These are phyloP conservation scores for Fusarium scirpi DNA, from an alignment of 2,329 filamentous ascomycete species.

Conservation along the genomic window DNA sequence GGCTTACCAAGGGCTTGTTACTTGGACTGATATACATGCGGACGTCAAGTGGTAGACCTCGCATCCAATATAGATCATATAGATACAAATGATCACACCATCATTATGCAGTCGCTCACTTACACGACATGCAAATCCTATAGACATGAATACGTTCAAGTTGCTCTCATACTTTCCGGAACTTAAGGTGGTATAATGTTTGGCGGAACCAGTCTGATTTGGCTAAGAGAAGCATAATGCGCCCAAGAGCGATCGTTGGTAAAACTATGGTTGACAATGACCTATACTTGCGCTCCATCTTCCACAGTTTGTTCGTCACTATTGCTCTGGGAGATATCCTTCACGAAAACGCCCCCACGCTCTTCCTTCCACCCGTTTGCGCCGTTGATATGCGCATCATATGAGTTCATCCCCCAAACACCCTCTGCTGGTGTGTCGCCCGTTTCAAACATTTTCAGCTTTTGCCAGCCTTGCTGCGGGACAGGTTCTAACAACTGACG, in stretches of 20 bases:
- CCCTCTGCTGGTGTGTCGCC: slow-evolving; percentile 61
- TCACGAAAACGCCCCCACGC: slow-evolving; percentile 60
- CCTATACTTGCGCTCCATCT: slow-evolving; percentile 1
- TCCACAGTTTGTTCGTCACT: neutral
- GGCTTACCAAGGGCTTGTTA: neutral
- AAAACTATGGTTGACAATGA: neutral
- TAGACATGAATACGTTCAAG: neutral
- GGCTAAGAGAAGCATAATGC: neutral
- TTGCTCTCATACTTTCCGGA: neutral
- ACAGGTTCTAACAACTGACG: slow-evolving; percentile 52
- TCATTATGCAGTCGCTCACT: neutral
- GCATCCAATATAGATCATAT: slow-evolving; percentile 27
- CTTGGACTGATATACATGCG: slow-evolving; percentile 1
- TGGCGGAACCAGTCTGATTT: neutral
- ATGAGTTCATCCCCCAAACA: slow-evolving; percentile 60
- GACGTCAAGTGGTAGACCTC: slow-evolving; percentile 9
- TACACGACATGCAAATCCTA: neutral
- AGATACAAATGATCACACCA: slow-evolving; percentile 18
- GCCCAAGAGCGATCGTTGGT: neutral
- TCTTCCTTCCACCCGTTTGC: slow-evolving; percentile 58
- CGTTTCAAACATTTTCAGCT: slow-evolving; percentile 62
- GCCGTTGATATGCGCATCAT: slow-evolving; percentile 54
- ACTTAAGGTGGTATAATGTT: neutral
- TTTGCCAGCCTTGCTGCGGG: slow-evolving; percentile 52
- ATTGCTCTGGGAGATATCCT: slow-evolving; percentile 13